Evolutionary conservation across 2,329 filamentous ascomycete species (phyloP).

Genomic region (Aotearoamyces nothofagi): DNA sequence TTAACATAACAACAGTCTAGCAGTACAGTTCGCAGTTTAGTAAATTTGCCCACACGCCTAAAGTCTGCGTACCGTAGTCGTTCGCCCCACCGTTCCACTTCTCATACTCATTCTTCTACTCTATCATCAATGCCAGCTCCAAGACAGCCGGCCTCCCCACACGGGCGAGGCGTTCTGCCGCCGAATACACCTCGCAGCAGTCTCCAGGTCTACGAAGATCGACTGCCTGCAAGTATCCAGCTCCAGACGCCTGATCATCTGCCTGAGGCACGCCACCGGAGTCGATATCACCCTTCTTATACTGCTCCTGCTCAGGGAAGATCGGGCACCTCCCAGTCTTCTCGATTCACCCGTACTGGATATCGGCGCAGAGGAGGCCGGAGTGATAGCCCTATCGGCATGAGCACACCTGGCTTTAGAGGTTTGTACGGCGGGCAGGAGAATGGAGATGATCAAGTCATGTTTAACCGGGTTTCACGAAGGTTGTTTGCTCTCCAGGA

Average conservation of each 20-base stretch:
- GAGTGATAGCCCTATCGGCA: conserved; percentile 22
- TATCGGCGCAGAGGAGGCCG: conserved; percentile 12
- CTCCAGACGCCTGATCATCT: conserved; percentile 34
- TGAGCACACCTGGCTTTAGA: conserved; percentile 27
- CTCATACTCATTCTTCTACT: conserved; percentile 5
- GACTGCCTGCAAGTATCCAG: conserved; percentile 25
- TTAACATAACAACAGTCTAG: conserved; percentile 2
- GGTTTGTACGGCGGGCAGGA: conserved; percentile 33
- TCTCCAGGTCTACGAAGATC: conserved; percentile 31
- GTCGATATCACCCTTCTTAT: conserved; percentile 26
- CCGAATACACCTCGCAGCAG: conserved; percentile 13
- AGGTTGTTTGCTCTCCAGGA: conserved; percentile 8
- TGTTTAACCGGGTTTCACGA: conserved; percentile 18
- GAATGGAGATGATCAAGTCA: conserved; percentile 27
- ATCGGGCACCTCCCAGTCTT: conserved; percentile 4
- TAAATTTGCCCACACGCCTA: conserved; percentile 2
- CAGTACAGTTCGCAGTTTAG: conserved; percentile 2
- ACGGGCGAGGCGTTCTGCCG: too few relatives aligned
- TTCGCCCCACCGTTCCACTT: conserved; percentile 1
- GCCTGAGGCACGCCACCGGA: conserved; percentile 31
- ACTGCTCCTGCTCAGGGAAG: conserved; percentile 24
- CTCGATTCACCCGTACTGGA: not conserved
- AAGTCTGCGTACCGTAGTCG: conserved; percentile 4
- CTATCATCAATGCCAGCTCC: not conserved
- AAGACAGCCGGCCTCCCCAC: conserved; percentile 5